These are phyloP conservation scores for Gryganskiella cystojenkinii DNA, from an alignment of 192 early-diverging fungal species.

Conservation along the genomic window DNA sequence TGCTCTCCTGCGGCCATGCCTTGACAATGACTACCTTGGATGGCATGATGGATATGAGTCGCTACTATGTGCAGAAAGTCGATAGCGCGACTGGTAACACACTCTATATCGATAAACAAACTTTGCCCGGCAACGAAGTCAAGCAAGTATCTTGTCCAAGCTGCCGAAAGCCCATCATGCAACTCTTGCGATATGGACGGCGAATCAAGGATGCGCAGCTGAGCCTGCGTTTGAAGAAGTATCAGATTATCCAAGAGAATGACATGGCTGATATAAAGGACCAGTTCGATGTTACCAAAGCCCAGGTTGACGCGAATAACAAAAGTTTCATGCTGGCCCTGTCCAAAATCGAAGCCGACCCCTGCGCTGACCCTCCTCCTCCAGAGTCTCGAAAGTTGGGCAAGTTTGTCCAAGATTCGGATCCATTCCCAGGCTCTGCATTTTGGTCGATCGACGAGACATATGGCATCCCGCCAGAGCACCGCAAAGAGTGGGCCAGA, in stretches of 20 bases:
- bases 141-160: slow-evolving; percentile 38
- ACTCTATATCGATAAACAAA: slow-evolving; percentile 14
- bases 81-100: slow-evolving; percentile 8
- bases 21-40: slow-evolving; percentile 65
- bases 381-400: neutral
- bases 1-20: slow-evolving; percentile 61
- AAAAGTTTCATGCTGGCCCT: neutral
- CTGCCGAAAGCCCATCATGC: slow-evolving; percentile 59
- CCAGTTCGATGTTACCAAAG: slow-evolving; percentile 2
- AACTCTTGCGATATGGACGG: slow-evolving; percentile 49
- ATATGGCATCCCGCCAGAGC: slow-evolving; percentile 25
- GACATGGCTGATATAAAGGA: neutral
- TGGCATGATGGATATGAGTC: slow-evolving; percentile 52
- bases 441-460: neutral
- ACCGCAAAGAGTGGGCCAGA: slow-evolving; percentile 19
- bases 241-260: neutral
- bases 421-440: slow-evolving; percentile 1
- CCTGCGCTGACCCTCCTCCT: neutral
- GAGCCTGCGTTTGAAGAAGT: slow-evolving; percentile 31
- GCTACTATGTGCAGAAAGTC: slow-evolving; percentile 42
- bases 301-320: neutral
- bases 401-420: neutral
- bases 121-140: slow-evolving; percentile 18
- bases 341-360: neutral
- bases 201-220: slow-evolving; percentile 46